Evolutionary conservation across 495 filamentous ascomycete species (phyloP), one percentile per base, ranked within the genome.

Genomic region (Penicillium mononematosum): DNA sequence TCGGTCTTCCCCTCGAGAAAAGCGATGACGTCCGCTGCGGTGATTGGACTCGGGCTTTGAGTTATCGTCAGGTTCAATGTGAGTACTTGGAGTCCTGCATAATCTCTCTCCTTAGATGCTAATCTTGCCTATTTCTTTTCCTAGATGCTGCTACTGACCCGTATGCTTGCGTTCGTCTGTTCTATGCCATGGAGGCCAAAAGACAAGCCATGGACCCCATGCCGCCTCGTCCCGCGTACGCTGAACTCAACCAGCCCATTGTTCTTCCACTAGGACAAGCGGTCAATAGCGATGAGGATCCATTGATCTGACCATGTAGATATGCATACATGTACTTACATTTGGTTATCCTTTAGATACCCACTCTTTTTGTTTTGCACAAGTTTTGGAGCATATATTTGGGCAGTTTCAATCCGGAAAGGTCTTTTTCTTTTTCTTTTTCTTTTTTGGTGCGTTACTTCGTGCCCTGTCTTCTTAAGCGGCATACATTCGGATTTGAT

Each of bases 91-190:
- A 39, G 1, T 1, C 19, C 25, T 20, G 2, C 39, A n/a, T 7
- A 24, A 17, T 36, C 42, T 44, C 14, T 50, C 16, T 55, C 12
- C 27, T 22, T 41, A 3, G 27, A n/a, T 43, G 27, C 58, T 53
- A 16, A 53, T 46, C 41, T 50, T 11, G 45, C 17, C 14, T 27
- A 0, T 25, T 56, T 27, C 1, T 19, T 32, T 29, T 29, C 27
- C 14, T 47, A 91, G 88, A 96, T 74, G 89, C 90, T 8, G 90
- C 90, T 16, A 83, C 85, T 1, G 92, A 96, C 67, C 85, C 90
- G 2, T 96, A 93, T 64, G 90, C 90, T 50, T 85, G 85, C 31
- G 60, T 93, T 17, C 85, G 88, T 63, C 78, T 96, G 27, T 94
- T 81, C 66, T 76, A 88, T 50, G 70, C 75, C 2, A 78, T 96